Percentiles rank a stretch among this genome's conserved stretches.
Conservation (phyloP, 2,329 filamentous ascomycete species). For the Leptographium wingfieldii region DNA sequence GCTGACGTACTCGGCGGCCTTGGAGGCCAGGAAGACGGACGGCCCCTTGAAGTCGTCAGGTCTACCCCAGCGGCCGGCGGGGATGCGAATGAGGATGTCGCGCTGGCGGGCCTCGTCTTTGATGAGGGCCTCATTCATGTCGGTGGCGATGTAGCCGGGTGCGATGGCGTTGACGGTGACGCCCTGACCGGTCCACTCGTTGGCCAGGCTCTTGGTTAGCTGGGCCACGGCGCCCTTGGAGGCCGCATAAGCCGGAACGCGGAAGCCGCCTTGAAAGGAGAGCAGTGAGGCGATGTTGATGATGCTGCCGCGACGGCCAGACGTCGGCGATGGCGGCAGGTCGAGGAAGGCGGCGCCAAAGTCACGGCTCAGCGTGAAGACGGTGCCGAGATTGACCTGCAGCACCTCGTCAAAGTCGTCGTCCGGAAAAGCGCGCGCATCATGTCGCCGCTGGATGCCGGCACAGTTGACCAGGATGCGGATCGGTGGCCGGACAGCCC, state of each 20-base stretch:
- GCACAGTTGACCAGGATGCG: slow-evolving; percentile 78
- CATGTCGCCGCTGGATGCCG: slow-evolving; percentile 71
- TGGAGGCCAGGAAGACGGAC: slow-evolving; percentile 63
- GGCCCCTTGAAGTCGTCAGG: slow-evolving; percentile 84
- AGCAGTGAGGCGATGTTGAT: slow-evolving; percentile 78
- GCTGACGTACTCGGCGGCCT: slow-evolving; percentile 67
- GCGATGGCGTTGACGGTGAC: slow-evolving; percentile 82
- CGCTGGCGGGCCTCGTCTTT: slow-evolving; percentile 55
- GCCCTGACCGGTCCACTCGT: slow-evolving; percentile 73
- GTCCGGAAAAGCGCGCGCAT: slow-evolving; percentile 62
- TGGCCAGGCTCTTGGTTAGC: slow-evolving; percentile 71
- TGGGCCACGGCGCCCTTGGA: slow-evolving; percentile 77
- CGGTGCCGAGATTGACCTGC: slow-evolving; percentile 74
- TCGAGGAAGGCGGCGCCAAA: slow-evolving; percentile 67
- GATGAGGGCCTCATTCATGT: slow-evolving; percentile 81
- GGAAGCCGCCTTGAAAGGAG: slow-evolving; percentile 76
- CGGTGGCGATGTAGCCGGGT: slow-evolving; percentile 83
- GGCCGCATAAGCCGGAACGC: slow-evolving; percentile 77
- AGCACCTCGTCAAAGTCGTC: slow-evolving; percentile 68
- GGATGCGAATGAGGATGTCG: slow-evolving; percentile 69
- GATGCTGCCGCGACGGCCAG: slow-evolving; percentile 53
- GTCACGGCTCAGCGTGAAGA: slow-evolving; percentile 69
- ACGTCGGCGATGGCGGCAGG: slow-evolving; percentile 32
- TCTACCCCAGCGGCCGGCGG: slow-evolving; percentile 68
- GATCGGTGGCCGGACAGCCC: slow-evolving; percentile 25